A percentile compares a stretch with the other conserved stretches of the same genome.
phyloP scores from a whole-genome alignment of 2,329 filamentous ascomycete genomes.

The Teratosphaeria viscida region DNA sequence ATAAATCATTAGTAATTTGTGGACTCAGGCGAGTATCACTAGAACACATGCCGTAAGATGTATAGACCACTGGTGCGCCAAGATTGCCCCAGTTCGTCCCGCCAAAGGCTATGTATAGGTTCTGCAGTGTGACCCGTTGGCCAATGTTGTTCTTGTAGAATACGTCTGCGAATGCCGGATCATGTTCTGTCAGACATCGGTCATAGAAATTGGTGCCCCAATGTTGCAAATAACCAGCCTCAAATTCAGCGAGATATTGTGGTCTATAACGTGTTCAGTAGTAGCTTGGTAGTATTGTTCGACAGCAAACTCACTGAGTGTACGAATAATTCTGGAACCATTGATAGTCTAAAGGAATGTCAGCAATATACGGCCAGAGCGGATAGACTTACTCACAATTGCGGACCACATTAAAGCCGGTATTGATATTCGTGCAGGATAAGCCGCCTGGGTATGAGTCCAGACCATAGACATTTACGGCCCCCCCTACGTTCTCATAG shows the following conservation, averaged over 20 bases:
- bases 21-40: constrained; percentile 28
- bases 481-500: constrained; percentile 42
- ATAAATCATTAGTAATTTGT: constrained; percentile 2
- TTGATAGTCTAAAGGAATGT: constrained; percentile 34
- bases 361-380: constrained; percentile 17
- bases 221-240: constrained; percentile 46
- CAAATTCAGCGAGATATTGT: not conserved
- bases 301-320: constrained; percentile 32
- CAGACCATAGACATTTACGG: constrained; percentile 44
- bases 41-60: constrained; percentile 36
- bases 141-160: constrained; percentile 54
- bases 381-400: constrained; percentile 29
- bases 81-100: constrained; percentile 55
- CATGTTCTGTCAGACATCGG: constrained; percentile 46
- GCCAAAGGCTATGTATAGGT: constrained; percentile 55
- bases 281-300: not conserved
- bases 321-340: constrained; percentile 34
- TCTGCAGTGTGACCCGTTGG: constrained; percentile 46
- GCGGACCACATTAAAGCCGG: constrained; percentile 49
- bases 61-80: constrained; percentile 47
- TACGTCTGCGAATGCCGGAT: constrained; percentile 50
- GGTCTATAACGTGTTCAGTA: not conserved
- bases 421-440: constrained; percentile 53
- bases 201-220: constrained; percentile 45
- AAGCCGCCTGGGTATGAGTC: constrained; percentile 49